These are phyloP conservation scores for Pythium plurisporium DNA, from an alignment of 352 stramenopile genomes.

Conservation along the genomic window DNA sequence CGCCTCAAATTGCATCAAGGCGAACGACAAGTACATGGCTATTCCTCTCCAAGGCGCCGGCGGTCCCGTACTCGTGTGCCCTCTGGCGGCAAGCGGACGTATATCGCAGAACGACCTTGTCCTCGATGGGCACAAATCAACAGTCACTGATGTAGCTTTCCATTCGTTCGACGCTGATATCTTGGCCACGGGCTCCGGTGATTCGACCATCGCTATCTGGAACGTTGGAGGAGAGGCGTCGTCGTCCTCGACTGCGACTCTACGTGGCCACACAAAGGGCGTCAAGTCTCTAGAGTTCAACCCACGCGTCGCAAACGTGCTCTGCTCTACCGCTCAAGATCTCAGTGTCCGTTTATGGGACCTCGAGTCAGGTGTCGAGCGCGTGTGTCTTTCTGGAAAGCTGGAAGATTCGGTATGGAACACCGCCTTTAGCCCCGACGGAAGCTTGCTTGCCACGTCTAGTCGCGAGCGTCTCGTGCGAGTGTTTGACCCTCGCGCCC, in stretches of 20 bases:
- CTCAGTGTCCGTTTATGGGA: constrained; percentile 75
- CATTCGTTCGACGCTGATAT: constrained; percentile 46
- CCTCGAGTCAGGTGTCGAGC: constrained; percentile 45
- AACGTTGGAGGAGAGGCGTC: constrained; percentile 20
- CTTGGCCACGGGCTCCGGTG: constrained; percentile 54
- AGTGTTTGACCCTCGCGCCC: constrained; percentile 63
- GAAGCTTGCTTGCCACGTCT: constrained; percentile 54
- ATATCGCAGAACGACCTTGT: constrained; percentile 33
- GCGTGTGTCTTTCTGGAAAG: constrained; percentile 38
- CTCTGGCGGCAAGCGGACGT: constrained; percentile 39
- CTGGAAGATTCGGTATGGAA: constrained; percentile 77
- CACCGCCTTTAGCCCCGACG: constrained; percentile 63
- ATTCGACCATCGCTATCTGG: constrained; percentile 64
- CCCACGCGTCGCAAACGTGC: constrained; percentile 50
- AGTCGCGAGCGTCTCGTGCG: constrained; percentile 68
- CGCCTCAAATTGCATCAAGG: constrained; percentile 40
- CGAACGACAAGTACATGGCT: constrained; percentile 57
- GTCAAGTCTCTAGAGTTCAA: constrained; percentile 65
- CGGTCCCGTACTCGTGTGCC: constrained; percentile 60
- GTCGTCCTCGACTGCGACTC: background rate
- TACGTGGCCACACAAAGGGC: constrained; percentile 49
- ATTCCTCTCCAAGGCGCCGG: constrained; percentile 49
- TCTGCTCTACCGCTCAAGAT: constrained; percentile 57
- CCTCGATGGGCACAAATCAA: constrained; percentile 62
- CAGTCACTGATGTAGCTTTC: constrained; percentile 64